These are phyloP conservation scores for Populus euphratica DNA, from an alignment of 345 rosid genomes.

Conservation along the genomic window DNA sequence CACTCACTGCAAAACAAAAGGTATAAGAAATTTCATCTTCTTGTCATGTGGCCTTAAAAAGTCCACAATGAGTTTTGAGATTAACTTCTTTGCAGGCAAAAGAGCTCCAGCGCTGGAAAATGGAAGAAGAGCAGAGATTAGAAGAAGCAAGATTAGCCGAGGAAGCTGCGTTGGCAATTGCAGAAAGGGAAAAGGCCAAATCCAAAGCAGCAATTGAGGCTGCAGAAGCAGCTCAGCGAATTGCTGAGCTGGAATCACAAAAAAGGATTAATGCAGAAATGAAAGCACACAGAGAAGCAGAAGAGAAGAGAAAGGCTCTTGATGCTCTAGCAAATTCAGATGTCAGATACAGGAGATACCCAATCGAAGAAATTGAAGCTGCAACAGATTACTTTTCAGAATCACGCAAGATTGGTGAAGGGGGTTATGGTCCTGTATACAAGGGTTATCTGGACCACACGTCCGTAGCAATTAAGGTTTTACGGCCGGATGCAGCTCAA, in stretches of 20 bases:
- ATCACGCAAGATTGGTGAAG: conserved; percentile 78
- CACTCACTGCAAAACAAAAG: conserved; percentile 80
- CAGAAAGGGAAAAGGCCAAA: conserved; percentile 75
- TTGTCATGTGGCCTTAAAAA: neutral
- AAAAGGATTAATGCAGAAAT: conserved; percentile 69
- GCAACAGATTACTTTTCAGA: conserved; percentile 70
- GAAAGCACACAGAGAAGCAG: conserved; percentile 67
- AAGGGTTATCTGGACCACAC: conserved; percentile 76
- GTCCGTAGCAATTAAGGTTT: conserved; percentile 74
- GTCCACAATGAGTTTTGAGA: neutral
- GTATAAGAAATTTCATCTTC: conserved; percentile 22
- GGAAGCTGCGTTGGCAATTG: conserved; percentile 73
- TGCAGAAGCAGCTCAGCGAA: conserved; percentile 81
- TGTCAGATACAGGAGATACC: conserved; percentile 67
- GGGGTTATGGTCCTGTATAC: conserved; percentile 94
- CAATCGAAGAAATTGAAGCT: conserved; percentile 77
- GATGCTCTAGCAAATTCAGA: conserved; percentile 51
- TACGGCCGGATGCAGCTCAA: conserved; percentile 87
- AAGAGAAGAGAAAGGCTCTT: conserved; percentile 65
- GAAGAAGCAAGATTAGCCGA: conserved; percentile 72
- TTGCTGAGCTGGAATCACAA: conserved; percentile 72
- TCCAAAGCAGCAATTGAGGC: conserved; percentile 80
- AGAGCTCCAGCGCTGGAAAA: conserved; percentile 78
- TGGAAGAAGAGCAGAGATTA: conserved; percentile 65
- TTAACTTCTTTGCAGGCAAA: conserved; percentile 45